Evolutionary conservation across 2,329 filamentous ascomycete genomes (phyloP), one percentile per base, ranked within the genome.

Genomic region (Aspergillus puulaauensis): DNA sequence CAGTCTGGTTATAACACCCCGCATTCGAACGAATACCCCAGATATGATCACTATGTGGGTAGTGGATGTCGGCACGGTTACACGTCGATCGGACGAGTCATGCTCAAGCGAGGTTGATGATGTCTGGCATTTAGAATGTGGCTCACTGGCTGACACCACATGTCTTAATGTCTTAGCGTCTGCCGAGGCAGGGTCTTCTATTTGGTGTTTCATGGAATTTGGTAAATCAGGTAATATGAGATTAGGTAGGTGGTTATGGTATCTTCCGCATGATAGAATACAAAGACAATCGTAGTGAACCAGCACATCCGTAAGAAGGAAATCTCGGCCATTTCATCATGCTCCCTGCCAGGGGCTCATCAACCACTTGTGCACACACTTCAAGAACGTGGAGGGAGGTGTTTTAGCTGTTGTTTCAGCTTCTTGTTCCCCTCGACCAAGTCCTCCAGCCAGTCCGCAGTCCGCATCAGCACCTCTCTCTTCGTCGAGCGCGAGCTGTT

Each of bases 401-500:
- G 39, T 7, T 23, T n/a, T 24, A 58, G 17, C 46, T 51, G 50
- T 9, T 37, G 39, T 14, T 54, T 19, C 1, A 58, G 39, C 39
- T 27, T 33, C 24, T 27, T 43, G 11, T 58, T 58, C 40, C 35
- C 51, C 17, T 35, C 45, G 4, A 54, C 24, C 15, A 58, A 33
- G 9, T 44, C 39, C 40, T 54, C 51, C 24, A 58, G 9, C 45
- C 46, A 58, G 17, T 58, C 51, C 23, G 45, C 56, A 9, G 56
- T 52, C 3, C 51, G 46, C 4, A 33, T 48, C 45, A 58, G 31
- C 14, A 54, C 56, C 45, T 58, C 51, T 9, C 56, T 45, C 39
- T 58, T 58, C 39, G 56, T 58, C n/a, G 45, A 54, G 6, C 56
- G 50, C n/a, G 56, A 39, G 19, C 40, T 51, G 14, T 52, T 44